Percentiles rank a stretch among this genome's conserved stretches.
Evolutionary conservation across 352 stramenopile genomes (phyloP).

Genomic region (Phytophthora vignae): DNA sequence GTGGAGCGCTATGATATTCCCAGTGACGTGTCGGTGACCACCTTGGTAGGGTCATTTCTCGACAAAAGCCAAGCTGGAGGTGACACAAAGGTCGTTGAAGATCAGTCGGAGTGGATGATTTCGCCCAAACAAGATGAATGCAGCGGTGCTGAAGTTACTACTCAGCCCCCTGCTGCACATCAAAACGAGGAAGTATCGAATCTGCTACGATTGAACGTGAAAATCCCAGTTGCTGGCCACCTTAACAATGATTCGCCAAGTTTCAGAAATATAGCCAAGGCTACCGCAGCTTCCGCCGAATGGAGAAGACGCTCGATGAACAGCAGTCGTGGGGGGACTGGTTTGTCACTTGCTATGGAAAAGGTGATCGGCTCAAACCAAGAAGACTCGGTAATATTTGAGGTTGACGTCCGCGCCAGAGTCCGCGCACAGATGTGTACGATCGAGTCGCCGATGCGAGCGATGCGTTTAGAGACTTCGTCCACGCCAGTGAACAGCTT

Average conservation of each 20-base stretch:
- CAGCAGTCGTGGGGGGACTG: background rate
- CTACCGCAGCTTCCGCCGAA: background rate
- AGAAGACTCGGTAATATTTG: slow-evolving; percentile 7
- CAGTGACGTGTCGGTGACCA: slow-evolving; percentile 24
- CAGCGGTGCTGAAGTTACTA: slow-evolving; percentile 7
- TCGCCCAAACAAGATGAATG: slow-evolving; percentile 22
- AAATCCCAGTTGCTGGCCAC: slow-evolving; percentile 2
- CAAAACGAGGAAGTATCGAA: background rate
- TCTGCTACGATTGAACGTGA: slow-evolving; percentile 10
- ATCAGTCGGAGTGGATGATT: background rate
- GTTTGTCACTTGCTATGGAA: background rate
- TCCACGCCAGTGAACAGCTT: slow-evolving; percentile 40
- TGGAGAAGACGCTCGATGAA: slow-evolving; percentile 8
- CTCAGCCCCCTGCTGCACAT: background rate
- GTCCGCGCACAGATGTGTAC: slow-evolving; percentile 35
- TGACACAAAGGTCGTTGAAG: background rate
- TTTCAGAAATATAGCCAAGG: background rate
- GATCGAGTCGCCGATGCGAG: slow-evolving; percentile 45
- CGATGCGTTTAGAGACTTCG: slow-evolving; percentile 55
- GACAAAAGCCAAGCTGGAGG: slow-evolving; percentile 15
- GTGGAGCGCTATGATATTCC: slow-evolving; percentile 59
- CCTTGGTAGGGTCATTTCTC: slow-evolving; percentile 52
- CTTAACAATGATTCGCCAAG: background rate
- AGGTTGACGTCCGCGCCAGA: slow-evolving; percentile 31
- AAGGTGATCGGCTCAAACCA: background rate